Percentiles rank a stretch among this genome's conserved stretches.
Conservation (phyloP, 78 protist genomes). For the Emiliania huxleyi region DNA sequence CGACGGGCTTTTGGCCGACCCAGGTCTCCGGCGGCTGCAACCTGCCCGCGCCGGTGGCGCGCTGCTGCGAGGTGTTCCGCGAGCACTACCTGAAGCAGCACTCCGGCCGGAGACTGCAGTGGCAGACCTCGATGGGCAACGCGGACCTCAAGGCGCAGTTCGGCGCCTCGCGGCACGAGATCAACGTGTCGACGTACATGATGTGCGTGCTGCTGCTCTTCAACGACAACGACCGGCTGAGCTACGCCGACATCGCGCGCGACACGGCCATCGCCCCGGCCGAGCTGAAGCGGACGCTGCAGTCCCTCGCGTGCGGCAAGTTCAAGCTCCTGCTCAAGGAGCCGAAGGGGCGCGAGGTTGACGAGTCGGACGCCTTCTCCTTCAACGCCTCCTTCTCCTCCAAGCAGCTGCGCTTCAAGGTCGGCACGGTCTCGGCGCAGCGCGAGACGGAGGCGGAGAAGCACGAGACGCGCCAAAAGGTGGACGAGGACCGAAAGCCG, state of each 20-base stretch:
- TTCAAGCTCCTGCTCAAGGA: conserved; percentile 26
- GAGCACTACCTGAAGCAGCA: conserved; percentile 71
- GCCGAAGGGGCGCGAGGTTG: conserved; percentile 25
- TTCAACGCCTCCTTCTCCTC: not conserved
- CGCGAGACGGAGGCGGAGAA: conserved; percentile 33
- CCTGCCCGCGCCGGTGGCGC: conserved; percentile 24
- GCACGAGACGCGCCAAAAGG: conserved; percentile 12
- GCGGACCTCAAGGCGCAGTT: conserved; percentile 80
- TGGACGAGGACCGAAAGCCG: conserved; percentile 54
- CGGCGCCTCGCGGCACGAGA: conserved; percentile 34
- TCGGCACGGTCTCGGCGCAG: conserved; percentile 15
- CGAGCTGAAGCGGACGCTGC: conserved; percentile 47
- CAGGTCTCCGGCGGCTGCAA: conserved; percentile 48
- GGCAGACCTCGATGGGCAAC: conserved; percentile 87
- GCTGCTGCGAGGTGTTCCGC: conserved; percentile 56
- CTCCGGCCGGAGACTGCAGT: conserved; percentile 81
- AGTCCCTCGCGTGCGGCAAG: conserved; percentile 32
- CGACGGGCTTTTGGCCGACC: conserved; percentile 90
- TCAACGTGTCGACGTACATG: conserved; percentile 67
- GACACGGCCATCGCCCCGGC: conserved; percentile 49
- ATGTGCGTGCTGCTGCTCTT: conserved; percentile 79
- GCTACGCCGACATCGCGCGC: conserved; percentile 20
- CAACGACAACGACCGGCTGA: conserved; percentile 33
- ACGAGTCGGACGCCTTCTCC: not conserved
- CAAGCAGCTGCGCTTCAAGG: conserved; percentile 35